These are phyloP conservation scores for Phaeoacremonium minimum DNA, from an alignment of 2,329 filamentous ascomycete species.

Conservation along the genomic window DNA sequence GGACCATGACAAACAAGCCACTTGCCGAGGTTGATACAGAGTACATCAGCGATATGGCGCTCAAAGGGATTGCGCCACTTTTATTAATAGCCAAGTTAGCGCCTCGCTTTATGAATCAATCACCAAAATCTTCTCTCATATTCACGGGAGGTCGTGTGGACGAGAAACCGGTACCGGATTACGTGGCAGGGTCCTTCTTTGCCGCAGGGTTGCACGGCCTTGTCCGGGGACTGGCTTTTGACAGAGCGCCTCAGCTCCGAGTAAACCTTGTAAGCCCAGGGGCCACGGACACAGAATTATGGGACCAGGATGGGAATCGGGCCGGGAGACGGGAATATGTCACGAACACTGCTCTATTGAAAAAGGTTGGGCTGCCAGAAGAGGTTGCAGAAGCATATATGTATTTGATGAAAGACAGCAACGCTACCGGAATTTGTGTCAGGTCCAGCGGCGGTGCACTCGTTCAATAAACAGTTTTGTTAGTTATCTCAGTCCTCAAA, in stretches of 20 bases:
- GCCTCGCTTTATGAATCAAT: constrained; percentile 28
- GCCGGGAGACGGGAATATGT: constrained; percentile 3
- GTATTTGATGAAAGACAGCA: constrained; percentile 12
- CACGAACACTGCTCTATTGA: constrained; percentile 7
- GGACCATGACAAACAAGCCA: constrained; percentile 31
- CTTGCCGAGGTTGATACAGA: constrained; percentile 31
- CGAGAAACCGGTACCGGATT: constrained; percentile 36
- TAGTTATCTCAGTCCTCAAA: too few relatives aligned
- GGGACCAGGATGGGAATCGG: constrained; percentile 18
- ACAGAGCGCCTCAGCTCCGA: constrained; percentile 42
- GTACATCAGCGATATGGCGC: constrained; percentile 32
- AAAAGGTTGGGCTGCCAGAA: constrained; percentile 4
- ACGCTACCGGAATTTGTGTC: constrained; percentile 6
- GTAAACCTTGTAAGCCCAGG: constrained; percentile 49
- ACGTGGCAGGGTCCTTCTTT: constrained; percentile 29
- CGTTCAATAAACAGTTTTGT: constrained; percentile 3
- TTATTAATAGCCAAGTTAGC: constrained; percentile 41
- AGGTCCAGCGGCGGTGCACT: constrained; percentile 5
- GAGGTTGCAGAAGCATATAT: constrained; percentile 9
- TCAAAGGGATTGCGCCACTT: constrained; percentile 42
- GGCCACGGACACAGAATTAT: constrained; percentile 30
- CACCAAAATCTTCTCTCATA: constrained; percentile 35
- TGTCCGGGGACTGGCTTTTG: constrained; percentile 42
- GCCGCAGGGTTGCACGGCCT: constrained; percentile 40
- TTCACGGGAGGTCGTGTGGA: constrained; percentile 42